phyloP scores from a whole-genome alignment of 108 stramenopile genomes.

The Stephanodiscus minutulus region DNA sequence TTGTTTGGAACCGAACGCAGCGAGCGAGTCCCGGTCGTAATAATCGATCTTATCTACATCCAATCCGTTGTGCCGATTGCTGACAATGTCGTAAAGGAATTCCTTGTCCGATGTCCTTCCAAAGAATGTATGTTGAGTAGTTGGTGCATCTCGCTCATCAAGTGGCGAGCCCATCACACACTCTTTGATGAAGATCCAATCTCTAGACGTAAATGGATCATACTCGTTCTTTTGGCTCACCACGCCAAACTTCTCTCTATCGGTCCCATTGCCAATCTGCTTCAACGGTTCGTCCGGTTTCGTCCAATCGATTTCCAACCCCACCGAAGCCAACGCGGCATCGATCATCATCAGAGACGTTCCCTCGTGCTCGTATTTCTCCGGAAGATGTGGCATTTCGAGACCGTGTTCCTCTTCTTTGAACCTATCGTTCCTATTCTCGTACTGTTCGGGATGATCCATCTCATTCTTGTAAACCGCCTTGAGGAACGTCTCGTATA shows the following conservation, averaged over 20 bases:
- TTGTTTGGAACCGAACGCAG: constrained; percentile 52
- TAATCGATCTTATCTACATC: constrained; percentile 97
- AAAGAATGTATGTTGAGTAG: constrained; percentile 43
- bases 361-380: constrained; percentile 69
- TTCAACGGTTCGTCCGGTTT: constrained; percentile 72
- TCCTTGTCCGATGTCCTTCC: constrained; percentile 52
- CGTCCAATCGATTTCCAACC: constrained; percentile 63
- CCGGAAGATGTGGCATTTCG: constrained; percentile 40
- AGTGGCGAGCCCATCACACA: constrained; percentile 57
- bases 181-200: constrained; percentile 90
- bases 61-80: constrained; percentile 85
- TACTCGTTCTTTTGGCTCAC: constrained; percentile 28
- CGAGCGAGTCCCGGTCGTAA: constrained; percentile 56
- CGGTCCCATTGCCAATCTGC: constrained; percentile 76
- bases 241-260: constrained; percentile 59
- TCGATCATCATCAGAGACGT: constrained; percentile 83
- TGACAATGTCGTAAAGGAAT: constrained; percentile 93
- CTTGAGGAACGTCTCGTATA: constrained; percentile 59
- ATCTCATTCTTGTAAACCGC: constrained; percentile 26
- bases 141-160: constrained; percentile 26
- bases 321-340: constrained; percentile 52
- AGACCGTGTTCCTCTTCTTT: constrained; percentile 48
- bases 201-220: constrained; percentile 69
- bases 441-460: constrained; percentile 45
- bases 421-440: constrained; percentile 31